phyloP scores from a whole-genome alignment of 2,329 filamentous ascomycete species.

The Aspergillus sp. region DNA sequence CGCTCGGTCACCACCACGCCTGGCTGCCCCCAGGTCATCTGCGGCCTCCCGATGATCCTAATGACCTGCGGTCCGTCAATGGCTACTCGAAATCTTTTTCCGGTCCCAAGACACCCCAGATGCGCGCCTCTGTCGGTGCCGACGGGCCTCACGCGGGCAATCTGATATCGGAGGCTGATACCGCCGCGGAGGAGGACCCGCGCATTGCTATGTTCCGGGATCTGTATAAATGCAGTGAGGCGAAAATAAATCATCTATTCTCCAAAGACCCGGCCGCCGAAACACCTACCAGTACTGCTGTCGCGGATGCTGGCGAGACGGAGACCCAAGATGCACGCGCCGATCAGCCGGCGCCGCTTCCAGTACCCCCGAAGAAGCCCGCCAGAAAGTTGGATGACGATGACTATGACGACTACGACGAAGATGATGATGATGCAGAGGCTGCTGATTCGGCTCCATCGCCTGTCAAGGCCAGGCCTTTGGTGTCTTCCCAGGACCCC shows the following conservation, averaged over 20 bases:
- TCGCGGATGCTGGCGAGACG: conserved; percentile 43
- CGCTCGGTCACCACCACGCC: conserved; percentile 63
- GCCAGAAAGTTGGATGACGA: conserved; percentile 75
- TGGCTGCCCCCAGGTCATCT: conserved; percentile 60
- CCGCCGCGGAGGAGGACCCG: conserved; percentile 65
- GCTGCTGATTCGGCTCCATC: conserved; percentile 32
- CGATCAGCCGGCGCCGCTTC: conserved; percentile 44
- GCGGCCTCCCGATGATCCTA: conserved; percentile 58
- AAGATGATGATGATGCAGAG: conserved; percentile 53
- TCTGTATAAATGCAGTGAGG: conserved; percentile 71
- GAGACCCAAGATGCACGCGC: conserved; percentile 38
- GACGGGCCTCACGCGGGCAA: conserved; percentile 44
- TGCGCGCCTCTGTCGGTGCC: conserved; percentile 39
- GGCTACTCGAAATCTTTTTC: conserved; percentile 39
- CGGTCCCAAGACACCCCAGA: conserved; percentile 40
- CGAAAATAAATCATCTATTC: conserved; percentile 73
- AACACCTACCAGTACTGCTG: conserved; percentile 36
- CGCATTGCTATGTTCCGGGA: conserved; percentile 69
- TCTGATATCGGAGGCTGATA: conserved; percentile 47
- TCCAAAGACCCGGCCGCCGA: conserved; percentile 36
- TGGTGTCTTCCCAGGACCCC: conserved; percentile 50
- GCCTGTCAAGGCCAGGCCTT: conserved; percentile 49
- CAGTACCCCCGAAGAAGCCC: conserved; percentile 48
- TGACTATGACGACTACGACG: conserved; percentile 65
- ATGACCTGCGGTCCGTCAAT: conserved; percentile 38